Evolutionary conservation across 2,329 filamentous ascomycete species (phyloP).

Genomic region (Ceratocystis destructans): DNA sequence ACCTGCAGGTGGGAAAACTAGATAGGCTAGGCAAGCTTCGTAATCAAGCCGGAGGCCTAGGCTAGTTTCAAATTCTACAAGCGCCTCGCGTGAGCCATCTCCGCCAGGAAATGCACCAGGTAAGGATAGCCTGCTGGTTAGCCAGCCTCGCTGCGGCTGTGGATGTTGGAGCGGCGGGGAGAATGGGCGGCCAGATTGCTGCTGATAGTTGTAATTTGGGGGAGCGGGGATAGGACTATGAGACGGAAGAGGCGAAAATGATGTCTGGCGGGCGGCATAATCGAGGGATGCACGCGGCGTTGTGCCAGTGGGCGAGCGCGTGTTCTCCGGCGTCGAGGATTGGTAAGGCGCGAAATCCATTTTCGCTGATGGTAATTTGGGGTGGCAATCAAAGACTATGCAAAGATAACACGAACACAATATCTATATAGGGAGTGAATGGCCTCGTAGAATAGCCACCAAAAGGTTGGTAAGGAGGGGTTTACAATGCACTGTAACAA

Average conservation of each 20-base stretch:
- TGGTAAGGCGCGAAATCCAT: conserved; percentile 98
- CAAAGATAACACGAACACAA: neutral
- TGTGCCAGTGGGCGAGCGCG: conserved; percentile 52
- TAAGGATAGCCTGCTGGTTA: conserved; percentile 22
- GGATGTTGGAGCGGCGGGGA: conserved; percentile 31
- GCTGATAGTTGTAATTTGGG: conserved; percentile 20
- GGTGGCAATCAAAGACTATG: neutral
- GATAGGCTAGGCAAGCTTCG: conserved; percentile 81
- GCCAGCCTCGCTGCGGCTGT: conserved; percentile 27
- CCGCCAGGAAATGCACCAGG: conserved; percentile 29
- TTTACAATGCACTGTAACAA: neutral
- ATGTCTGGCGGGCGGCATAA: conserved; percentile 38
- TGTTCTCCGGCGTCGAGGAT: conserved; percentile 73
- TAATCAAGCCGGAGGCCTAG: conserved; percentile 75
- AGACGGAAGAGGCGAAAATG: conserved; percentile 37
- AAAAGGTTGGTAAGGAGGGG: neutral
- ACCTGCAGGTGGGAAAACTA: conserved; percentile 71
- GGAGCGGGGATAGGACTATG: conserved; percentile 13
- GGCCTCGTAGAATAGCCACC: neutral
- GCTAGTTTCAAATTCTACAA: conserved; percentile 82
- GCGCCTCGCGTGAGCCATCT: conserved; percentile 37
- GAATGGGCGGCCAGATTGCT: conserved; percentile 23
- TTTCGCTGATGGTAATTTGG: conserved; percentile 19
- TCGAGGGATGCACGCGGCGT: conserved; percentile 44
- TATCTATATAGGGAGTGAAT: neutral